Base-by-base conservation (phyloP, 2,329 filamentous ascomycete genomes). In the Trichophyton benhamiae region DNA sequence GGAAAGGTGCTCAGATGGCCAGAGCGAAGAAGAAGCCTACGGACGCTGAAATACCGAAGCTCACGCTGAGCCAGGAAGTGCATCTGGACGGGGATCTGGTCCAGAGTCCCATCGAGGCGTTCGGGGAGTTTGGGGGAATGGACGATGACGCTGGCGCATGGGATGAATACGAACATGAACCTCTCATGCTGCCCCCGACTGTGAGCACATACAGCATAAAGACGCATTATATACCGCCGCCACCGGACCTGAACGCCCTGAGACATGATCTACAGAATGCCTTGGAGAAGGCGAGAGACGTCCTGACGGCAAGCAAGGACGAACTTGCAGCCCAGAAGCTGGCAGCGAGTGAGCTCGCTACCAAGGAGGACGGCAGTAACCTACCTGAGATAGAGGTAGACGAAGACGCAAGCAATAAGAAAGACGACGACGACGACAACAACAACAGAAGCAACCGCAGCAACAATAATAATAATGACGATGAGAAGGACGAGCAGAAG, bases 121-220 rank as follows among this genome's bases (percentile, higher is more conserved):
- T 66, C 5, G 65, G 63, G 59, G 62, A 66, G 8, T 76, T 65
- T 8, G 65, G 65, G 53, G 61, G 15, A 44, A 38, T 38, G 6
- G 41, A 44, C 13, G n/a, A 66, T 6, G 76, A 76, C 6, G 67
- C 77, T 9, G 72, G 75, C 1, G 80, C 80, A 30, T 80, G 77
- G 57, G 79, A 81, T 15, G 76, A 78, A 25, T 77, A 78, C 6
- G 79, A 80, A n/a, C 77, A 78, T 7, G 88, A 90, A 63, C 82
- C 84, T 33, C 82, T 87, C 63, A 92, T 99, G 84, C 84, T 96
- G 2, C 92, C 94, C n/a, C 94, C 94, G 0, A 99, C 94, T 0
- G 90, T 92, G 46, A 96, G 91, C 80, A 99, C 94, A 2, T 99
- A 97, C 74, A 91, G 89, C 66, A 85, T 91, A 69, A 87, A 88